Evolutionary conservation across 148 eudicot genomes (phyloP).

Genomic region (Rhododendron henanense): DNA sequence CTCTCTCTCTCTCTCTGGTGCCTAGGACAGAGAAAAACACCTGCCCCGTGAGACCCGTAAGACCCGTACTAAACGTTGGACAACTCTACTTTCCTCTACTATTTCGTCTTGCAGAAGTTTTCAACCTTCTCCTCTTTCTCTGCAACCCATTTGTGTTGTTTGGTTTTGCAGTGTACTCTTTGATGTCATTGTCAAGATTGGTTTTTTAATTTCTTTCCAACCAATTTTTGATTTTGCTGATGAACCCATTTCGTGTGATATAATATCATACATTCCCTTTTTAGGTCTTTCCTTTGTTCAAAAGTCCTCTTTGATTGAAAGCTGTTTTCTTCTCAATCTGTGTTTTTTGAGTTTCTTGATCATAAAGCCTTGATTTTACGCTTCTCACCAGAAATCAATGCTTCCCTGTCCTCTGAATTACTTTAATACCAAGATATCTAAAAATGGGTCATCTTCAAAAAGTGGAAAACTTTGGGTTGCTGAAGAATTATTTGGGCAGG

Average conservation of each 20-base stretch:
- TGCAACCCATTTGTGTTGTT: background rate
- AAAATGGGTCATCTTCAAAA: conserved; percentile 12
- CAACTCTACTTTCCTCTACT: conserved; percentile 1
- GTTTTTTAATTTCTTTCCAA: conserved; percentile 1
- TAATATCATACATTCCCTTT: background rate
- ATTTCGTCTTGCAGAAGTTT: conserved; percentile 6
- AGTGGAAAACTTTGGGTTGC: background rate
- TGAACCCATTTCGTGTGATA: background rate
- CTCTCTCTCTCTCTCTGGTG: conserved; percentile 14
- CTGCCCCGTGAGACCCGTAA: conserved; percentile 39
- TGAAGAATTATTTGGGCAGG: background rate
- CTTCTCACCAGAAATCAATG: background rate
- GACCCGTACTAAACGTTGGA: conserved; percentile 23
- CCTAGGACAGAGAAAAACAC: conserved; percentile 26
- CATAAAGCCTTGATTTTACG: background rate
- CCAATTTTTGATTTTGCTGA: background rate
- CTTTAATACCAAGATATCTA: conserved; percentile 6
- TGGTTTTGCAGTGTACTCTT: background rate
- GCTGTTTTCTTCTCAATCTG: background rate
- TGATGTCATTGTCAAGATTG: conserved; percentile 6
- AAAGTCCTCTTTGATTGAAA: background rate
- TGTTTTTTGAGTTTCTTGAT: background rate
- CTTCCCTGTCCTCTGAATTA: conserved; percentile 2
- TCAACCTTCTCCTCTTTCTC: conserved; percentile 6
- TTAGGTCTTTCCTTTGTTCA: background rate